Percentiles rank a stretch among this genome's conserved stretches.
Conservation (phyloP, 1,284 basidiomycete species). For the Trichosporon sp. region DNA sequence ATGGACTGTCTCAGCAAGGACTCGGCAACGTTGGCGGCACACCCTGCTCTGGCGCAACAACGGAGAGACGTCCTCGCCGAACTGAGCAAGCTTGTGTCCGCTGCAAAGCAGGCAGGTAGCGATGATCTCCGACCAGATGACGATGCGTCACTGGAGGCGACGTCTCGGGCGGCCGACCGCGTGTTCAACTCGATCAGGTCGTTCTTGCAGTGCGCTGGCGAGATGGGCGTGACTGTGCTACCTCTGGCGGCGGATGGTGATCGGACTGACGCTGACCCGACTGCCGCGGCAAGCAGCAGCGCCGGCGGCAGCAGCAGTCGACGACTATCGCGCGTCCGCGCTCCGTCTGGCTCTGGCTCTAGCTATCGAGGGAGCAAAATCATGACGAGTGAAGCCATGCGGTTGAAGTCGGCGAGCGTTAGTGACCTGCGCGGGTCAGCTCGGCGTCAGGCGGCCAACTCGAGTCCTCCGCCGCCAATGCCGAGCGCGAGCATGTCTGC, state of each 20-base stretch:
- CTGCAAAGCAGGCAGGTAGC: constrained; percentile 62
- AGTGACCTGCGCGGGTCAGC: constrained; percentile 53
- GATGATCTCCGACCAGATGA: constrained; percentile 29
- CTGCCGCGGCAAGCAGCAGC: neutral
- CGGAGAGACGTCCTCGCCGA: constrained; percentile 76
- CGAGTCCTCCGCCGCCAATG: constrained; percentile 36
- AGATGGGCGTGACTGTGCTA: constrained; percentile 62
- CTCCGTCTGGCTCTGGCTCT: neutral
- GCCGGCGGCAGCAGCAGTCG: neutral
- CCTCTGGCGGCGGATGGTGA: neutral
- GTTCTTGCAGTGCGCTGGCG: constrained; percentile 61
- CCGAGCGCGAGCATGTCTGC: constrained; percentile 3
- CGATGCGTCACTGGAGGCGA: constrained; percentile 38
- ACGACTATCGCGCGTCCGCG: neutral
- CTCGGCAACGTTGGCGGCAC: constrained; percentile 62
- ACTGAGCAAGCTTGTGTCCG: constrained; percentile 74
- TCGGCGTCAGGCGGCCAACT: constrained; percentile 28
- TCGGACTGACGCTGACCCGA: neutral
- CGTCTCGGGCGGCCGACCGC: constrained; percentile 48
- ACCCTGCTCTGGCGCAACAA: constrained; percentile 65
- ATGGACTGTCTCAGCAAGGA: constrained; percentile 83
- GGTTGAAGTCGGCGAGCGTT: constrained; percentile 52
- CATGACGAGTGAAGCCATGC: neutral
- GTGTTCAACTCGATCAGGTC: constrained; percentile 49
- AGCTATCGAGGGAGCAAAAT: neutral